Conservation (phyloP, 805 yeast species). For the Ogataea henricii region DNA sequence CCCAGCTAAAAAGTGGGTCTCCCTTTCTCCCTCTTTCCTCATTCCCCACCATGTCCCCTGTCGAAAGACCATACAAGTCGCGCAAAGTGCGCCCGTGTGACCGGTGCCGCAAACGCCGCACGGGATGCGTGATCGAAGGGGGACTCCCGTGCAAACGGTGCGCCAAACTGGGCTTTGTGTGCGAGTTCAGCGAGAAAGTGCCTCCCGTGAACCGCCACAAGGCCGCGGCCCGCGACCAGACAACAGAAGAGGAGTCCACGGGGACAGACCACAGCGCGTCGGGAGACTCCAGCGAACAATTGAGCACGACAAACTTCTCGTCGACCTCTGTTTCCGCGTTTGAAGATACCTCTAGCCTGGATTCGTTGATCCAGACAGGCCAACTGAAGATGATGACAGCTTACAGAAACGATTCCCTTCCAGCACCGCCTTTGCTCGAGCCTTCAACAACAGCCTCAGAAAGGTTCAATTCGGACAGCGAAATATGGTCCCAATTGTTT, state of each 20-base stretch:
- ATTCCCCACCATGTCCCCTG: neutral
- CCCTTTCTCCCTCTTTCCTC: neutral
- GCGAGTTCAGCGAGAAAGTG: conserved; percentile 21
- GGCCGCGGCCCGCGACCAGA: neutral
- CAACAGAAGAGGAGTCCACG: neutral
- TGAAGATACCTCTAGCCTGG: neutral
- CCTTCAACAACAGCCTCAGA: neutral
- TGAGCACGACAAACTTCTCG: neutral
- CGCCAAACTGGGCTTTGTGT: conserved; percentile 7
- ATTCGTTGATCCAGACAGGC: neutral
- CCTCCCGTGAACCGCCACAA: conserved; percentile 20
- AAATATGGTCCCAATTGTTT: conserved; percentile 16
- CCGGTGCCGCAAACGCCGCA: conserved; percentile 17
- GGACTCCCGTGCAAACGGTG: conserved; percentile 16
- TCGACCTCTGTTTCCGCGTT: neutral
- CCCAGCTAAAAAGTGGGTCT: neutral
- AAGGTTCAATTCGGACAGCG: conserved; percentile 6
- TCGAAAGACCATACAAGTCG: conserved; percentile 20
- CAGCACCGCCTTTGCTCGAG: too few relatives aligned
- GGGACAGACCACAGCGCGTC: neutral
- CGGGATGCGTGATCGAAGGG: conserved; percentile 17
- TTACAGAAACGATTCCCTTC: neutral
- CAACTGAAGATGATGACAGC: neutral
- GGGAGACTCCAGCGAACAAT: neutral
- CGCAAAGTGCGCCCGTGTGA: conserved; percentile 21